Evolutionary conservation across 2,329 filamentous ascomycete species (phyloP).

Genomic region (Diaporthe longicolla): DNA sequence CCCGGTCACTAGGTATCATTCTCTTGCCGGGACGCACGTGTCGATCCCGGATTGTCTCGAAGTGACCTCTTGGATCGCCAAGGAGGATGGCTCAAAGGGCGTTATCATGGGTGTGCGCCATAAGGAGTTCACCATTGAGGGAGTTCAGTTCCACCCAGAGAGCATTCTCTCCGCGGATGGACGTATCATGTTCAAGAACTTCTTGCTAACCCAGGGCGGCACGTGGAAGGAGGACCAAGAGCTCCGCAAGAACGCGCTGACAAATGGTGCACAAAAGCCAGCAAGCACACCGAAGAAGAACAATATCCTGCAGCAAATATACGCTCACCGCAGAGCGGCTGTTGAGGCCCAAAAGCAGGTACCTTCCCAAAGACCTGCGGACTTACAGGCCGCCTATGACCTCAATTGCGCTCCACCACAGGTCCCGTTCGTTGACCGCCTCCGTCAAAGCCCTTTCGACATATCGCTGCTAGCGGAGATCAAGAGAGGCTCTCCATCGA

Average conservation of each 20-base stretch:
- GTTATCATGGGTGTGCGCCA: conserved; percentile 98
- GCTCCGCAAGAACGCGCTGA: conserved; percentile 60
- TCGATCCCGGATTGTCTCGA: conserved; percentile 90
- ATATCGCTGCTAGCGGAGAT: conserved; percentile 97
- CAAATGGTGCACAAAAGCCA: conserved; percentile 43
- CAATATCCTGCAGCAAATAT: conserved; percentile 93
- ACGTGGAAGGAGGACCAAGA: conserved; percentile 88
- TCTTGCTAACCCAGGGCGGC: conserved; percentile 87
- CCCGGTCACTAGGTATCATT: conserved; percentile 95
- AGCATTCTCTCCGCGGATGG: conserved; percentile 95
- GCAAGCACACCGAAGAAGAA: conserved; percentile 62
- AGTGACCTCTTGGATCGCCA: conserved; percentile 89
- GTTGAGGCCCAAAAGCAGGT: conserved; percentile 87
- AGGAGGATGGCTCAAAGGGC: conserved; percentile 81
- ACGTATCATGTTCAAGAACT: conserved; percentile 91
- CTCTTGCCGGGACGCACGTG: conserved; percentile 89
- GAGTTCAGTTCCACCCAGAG: conserved; percentile 97
- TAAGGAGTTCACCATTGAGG: conserved; percentile 91
- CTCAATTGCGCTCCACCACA: conserved; percentile 87
- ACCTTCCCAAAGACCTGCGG: conserved; percentile 85
- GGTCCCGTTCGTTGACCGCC: conserved; percentile 82
- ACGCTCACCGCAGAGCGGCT: conserved; percentile 80
- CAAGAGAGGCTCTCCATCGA: conserved; percentile 95
- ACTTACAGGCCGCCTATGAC: conserved; percentile 89
- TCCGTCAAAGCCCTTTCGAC: conserved; percentile 87